A percentile compares a stretch with the other conserved stretches of the same genome.
Evolutionary conservation across 176 grass and related monocot genomes (phyloP).

Genomic region (Oryza brachyantha): DNA sequence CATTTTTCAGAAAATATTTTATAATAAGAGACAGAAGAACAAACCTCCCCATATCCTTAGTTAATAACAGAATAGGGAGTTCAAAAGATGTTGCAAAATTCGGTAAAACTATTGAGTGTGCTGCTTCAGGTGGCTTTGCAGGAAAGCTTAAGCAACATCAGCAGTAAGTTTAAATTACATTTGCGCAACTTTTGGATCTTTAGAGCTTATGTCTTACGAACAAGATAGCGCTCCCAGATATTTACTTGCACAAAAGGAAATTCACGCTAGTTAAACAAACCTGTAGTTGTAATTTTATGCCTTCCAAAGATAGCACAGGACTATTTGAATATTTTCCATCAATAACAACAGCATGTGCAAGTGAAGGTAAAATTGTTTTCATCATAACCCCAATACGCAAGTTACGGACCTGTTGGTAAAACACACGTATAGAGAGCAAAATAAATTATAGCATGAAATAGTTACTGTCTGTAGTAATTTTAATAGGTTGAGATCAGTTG

Average conservation of each 20-base stretch:
- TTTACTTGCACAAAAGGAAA: slow-evolving; percentile 26
- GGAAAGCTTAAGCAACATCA: neutral
- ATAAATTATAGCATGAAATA: slow-evolving; percentile 11
- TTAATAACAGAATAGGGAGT: slow-evolving; percentile 11
- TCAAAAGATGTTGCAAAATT: slow-evolving; percentile 10
- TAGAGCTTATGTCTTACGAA: slow-evolving; percentile 17
- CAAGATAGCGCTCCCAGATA: slow-evolving; percentile 10
- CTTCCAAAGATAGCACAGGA: slow-evolving; percentile 41
- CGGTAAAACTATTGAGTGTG: neutral
- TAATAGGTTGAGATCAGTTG: slow-evolving; percentile 14
- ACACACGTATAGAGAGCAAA: neutral
- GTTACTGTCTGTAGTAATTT: slow-evolving; percentile 16
- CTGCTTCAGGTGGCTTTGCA: neutral
- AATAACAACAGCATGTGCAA: slow-evolving; percentile 88
- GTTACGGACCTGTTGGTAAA: slow-evolving; percentile 67
- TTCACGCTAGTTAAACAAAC: slow-evolving; percentile 34
- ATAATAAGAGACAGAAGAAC: neutral
- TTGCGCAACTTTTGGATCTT: neutral
- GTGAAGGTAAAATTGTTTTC: slow-evolving; percentile 85
- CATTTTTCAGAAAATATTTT: neutral
- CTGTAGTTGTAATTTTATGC: slow-evolving; percentile 74
- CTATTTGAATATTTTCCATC: slow-evolving; percentile 35
- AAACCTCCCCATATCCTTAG: neutral
- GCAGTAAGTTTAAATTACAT: neutral
- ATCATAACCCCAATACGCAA: slow-evolving; percentile 96